Base-by-base conservation (phyloP, 1,139 yeast species). In the Geotrichum europaeum region DNA sequence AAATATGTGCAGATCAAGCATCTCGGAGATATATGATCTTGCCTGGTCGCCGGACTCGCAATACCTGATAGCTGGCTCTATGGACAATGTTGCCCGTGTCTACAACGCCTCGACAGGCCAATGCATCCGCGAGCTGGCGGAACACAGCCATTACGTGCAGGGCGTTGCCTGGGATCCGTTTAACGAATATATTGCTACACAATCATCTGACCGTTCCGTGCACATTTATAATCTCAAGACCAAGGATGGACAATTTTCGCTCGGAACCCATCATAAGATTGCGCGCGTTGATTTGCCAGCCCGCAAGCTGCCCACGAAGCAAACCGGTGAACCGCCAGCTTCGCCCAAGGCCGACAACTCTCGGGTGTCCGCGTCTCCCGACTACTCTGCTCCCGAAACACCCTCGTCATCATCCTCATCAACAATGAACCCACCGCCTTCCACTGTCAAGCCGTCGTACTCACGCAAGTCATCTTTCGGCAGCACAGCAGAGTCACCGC, bases 141-240 rank as follows among this genome's bases (percentile, higher is more conserved):
- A 89, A 65, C 98, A 94, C 72, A 76, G 78, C 49, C 97, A 92
- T 70, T 92, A 89, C 69, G 95, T 94, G 1, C 99, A 94, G 73
- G 99, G 99, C 2, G 94, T 94, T 3, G 80, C 87, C 0, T 94
- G 98, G 98, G 99, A 94, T 72, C 99, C 99, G 2, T 70, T 78
- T 61, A 84, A 86, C 62, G 84, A 86, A 68, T 90, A 74, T 67
- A 73, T 94, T 22, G 90, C 92, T 0, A 88, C 97, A 6, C 97
- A 92, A 71, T 85, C 95, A 28, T 96, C 97, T 3, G 99, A 95
- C 73, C 76, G 97, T 62, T 81, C 91, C 1, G 86, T 92, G 20
- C 85, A 84, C 65, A 77, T 94, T 5, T 89, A 88, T 69, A 73
- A 78, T 25, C 69, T 83, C 55, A 68, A 68, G 56, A 64, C 72